These are phyloP conservation scores for Astrephomene gubernaculifera DNA, from an alignment of 139 green algal species.

Conservation along the genomic window DNA sequence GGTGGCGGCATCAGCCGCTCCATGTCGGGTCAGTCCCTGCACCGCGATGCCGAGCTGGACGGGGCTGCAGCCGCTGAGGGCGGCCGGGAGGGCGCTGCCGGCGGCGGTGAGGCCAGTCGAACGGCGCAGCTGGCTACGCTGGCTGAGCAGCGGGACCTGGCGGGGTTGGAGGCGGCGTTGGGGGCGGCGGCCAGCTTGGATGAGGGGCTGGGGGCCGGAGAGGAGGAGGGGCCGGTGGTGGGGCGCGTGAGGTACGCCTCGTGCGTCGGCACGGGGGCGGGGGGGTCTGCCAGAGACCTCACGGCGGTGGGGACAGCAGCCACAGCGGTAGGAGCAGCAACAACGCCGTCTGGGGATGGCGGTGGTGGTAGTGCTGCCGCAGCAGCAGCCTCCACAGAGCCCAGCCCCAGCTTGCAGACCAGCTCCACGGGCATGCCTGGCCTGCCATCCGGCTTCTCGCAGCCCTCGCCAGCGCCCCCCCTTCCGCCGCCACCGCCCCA, in stretches of 20 bases:
- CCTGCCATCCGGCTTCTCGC: background rate
- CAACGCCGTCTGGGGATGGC: background rate
- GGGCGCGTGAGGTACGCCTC: background rate
- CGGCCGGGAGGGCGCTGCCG: background rate
- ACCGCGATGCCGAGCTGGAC: background rate
- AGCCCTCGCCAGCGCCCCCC: background rate
- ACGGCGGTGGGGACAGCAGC: background rate
- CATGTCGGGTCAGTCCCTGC: background rate
- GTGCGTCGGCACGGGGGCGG: background rate
- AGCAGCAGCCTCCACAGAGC: background rate
- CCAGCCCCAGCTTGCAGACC: constrained; percentile 2
- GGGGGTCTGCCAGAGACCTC: background rate
- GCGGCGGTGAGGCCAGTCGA: constrained; percentile 23
- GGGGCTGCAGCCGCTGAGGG: background rate
- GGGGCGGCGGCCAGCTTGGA: constrained; percentile 17
- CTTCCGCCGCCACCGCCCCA: background rate
- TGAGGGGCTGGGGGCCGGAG: background rate
- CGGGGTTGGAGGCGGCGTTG: constrained; percentile 62
- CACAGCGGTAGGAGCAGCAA: background rate
- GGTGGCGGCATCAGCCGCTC: background rate
- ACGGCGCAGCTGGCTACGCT: constrained; percentile 79
- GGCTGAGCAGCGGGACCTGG: constrained; percentile 81
- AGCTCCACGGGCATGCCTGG: background rate
- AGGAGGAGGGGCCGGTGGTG: constrained; percentile 23
- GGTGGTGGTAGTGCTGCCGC: background rate